These are phyloP conservation scores for Cladosporium colombiae DNA, from an alignment of 2,329 filamentous ascomycete species.

Conservation along the genomic window DNA sequence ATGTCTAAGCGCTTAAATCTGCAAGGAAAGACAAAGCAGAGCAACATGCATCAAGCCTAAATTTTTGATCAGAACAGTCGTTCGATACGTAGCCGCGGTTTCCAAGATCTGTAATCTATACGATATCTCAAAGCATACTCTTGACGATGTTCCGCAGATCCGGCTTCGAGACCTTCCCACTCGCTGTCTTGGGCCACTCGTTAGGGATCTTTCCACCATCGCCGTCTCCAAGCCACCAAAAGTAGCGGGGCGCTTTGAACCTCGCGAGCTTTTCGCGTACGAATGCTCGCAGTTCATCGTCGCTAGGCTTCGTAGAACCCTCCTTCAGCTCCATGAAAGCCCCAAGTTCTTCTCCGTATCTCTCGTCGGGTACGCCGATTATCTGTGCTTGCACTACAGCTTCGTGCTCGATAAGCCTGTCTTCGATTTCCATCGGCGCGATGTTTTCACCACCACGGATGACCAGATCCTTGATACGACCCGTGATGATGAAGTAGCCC, in stretches of 20 bases:
- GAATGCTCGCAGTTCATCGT: slow-evolving; percentile 37
- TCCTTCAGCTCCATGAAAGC: slow-evolving; percentile 39
- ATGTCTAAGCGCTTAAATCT: not conserved
- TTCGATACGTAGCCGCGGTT: not conserved
- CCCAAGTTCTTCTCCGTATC: slow-evolving; percentile 35
- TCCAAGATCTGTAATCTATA: not conserved
- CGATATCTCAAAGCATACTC: slow-evolving; percentile 20
- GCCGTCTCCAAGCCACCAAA: slow-evolving; percentile 28
- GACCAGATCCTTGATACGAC: slow-evolving; percentile 38
- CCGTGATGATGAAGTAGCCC: slow-evolving; percentile 42
- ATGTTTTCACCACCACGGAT: slow-evolving; percentile 66
- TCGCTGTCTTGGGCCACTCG: slow-evolving; percentile 32
- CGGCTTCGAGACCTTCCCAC: slow-evolving; percentile 33
- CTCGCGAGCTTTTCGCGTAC: slow-evolving; percentile 38
- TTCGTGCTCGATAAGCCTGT: slow-evolving; percentile 31
- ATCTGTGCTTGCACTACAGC: slow-evolving; percentile 33
- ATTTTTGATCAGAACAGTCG: not conserved
- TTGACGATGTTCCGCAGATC: slow-evolving; percentile 29
- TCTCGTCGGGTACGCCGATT: slow-evolving; percentile 33
- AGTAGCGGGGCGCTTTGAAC: slow-evolving; percentile 31
- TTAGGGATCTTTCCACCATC: slow-evolving; percentile 27
- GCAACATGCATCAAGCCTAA: not conserved
- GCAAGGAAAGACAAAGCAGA: not conserved
- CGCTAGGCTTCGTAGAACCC: slow-evolving; percentile 4
- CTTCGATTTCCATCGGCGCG: slow-evolving; percentile 43